phyloP scores from a whole-genome alignment of 2,329 filamentous ascomycete genomes.

The Aspergillus piperis region DNA sequence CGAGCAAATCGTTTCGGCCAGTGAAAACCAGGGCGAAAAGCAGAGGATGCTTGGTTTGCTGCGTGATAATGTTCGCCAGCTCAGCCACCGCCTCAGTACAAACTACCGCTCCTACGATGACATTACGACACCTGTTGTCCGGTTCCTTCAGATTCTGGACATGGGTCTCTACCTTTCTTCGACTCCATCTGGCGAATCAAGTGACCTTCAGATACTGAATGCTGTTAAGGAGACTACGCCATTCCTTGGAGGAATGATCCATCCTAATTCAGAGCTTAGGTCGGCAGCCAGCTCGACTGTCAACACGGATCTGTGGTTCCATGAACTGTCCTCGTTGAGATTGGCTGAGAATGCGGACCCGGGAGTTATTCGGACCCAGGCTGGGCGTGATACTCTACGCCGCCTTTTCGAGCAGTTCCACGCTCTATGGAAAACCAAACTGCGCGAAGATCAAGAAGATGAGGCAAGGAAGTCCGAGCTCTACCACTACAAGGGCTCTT shows the following conservation, averaged over 20 bases:
- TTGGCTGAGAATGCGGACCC: conserved; percentile 37
- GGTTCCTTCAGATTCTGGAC: conserved; percentile 76
- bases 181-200: conserved; percentile 19
- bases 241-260: conserved; percentile 37
- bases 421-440: conserved; percentile 74
- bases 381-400: conserved; percentile 59
- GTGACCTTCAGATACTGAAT: conserved; percentile 25
- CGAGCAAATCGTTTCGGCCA: conserved; percentile 31
- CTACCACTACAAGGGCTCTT: conserved; percentile 79
- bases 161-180: conserved; percentile 69
- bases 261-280: conserved; percentile 22
- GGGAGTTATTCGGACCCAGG: conserved; percentile 40
- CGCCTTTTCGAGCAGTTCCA: conserved; percentile 73
- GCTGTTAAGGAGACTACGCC: conserved; percentile 41
- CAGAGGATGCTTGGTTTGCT: conserved; percentile 44
- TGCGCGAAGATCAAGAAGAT: conserved; percentile 74
- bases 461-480: conserved; percentile 73
- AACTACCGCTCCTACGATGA: conserved; percentile 82
- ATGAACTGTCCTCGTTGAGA: conserved; percentile 40
- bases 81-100: conserved; percentile 68
- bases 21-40: conserved; percentile 19
- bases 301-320: conserved; percentile 38
- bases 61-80: conserved; percentile 63
- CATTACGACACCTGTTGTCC: conserved; percentile 73
- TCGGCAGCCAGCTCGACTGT: conserved; percentile 24